A percentile compares a stretch with the other conserved stretches of the same genome.
Evolutionary conservation across 768 basidiomycete genomes (phyloP).

Genomic region (Lanmaoa pseudosensibilis): DNA sequence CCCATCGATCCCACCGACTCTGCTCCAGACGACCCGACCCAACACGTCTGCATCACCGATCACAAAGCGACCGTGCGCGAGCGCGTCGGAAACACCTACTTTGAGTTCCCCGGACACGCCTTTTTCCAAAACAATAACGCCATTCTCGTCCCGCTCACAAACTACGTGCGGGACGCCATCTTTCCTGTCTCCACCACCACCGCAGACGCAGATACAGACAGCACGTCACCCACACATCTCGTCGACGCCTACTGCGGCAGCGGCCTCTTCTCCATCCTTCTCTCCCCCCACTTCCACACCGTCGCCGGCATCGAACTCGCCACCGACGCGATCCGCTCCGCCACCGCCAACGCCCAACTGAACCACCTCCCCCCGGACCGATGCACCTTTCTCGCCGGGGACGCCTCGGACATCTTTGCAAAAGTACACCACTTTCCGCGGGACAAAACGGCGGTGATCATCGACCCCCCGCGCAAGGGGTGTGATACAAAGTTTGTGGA

Average conservation of each 20-base stretch:
- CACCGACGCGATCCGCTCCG: conserved; percentile 64
- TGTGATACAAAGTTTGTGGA: conserved; percentile 78
- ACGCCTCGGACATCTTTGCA: conserved; percentile 84
- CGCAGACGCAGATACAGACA: conserved; percentile 8
- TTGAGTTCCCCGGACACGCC: conserved; percentile 83
- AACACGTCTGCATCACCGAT: conserved; percentile 80
- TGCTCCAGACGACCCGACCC: conserved; percentile 42
- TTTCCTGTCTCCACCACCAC: conserved; percentile 38
- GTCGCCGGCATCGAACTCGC: conserved; percentile 91
- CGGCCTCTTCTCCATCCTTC: conserved; percentile 83
- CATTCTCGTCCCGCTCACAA: conserved; percentile 79
- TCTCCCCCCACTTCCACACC: conserved; percentile 70
- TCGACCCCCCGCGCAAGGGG: conserved; percentile 95
- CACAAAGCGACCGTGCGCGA: conserved; percentile 82
- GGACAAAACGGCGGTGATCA: conserved; percentile 63
- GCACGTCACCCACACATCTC: conserved; percentile 65
- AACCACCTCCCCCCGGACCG: conserved; percentile 59
- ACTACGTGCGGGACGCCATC: conserved; percentile 78
- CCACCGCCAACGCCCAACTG: conserved; percentile 62
- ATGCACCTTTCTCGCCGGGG: conserved; percentile 72
- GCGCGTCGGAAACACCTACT: conserved; percentile 73
- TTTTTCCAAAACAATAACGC: conserved; percentile 99
- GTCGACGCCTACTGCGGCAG: conserved; percentile 95
- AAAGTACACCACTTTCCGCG: conserved; percentile 66
- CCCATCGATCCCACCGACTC: conserved; percentile 25